Evolutionary conservation across 148 eudicot species (phyloP).

Genomic region (Persicaria tinctoria): DNA sequence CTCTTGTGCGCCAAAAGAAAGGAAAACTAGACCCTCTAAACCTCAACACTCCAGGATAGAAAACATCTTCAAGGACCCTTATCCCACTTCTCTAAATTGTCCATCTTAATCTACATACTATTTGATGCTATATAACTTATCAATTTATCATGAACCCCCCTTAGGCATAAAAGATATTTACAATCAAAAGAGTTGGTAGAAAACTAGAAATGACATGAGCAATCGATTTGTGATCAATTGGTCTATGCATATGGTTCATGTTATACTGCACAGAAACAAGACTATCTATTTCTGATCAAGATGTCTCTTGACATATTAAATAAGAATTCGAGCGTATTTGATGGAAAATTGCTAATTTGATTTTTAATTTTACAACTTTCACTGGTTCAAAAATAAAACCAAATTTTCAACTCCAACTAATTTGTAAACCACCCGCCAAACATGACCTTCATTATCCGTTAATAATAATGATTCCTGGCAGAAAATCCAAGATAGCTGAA

Average conservation of each 20-base stretch:
- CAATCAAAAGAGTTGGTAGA: not conserved
- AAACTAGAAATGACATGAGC: not conserved
- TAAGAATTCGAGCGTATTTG: too few species aligned
- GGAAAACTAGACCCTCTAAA: not conserved
- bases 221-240: not conserved
- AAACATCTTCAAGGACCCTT: not conserved
- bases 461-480: not conserved
- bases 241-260: not conserved
- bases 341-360: too few species aligned
- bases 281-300: not conserved
- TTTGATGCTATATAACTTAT: not conserved
- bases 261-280: not conserved
- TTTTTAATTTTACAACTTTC: too few species aligned
- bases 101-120: not conserved
- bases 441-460: too few species aligned
- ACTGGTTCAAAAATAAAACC: too few species aligned
- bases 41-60: not conserved
- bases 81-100: not conserved
- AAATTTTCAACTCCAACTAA: too few species aligned
- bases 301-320: not conserved
- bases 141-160: not conserved
- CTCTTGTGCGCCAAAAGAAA: not conserved
- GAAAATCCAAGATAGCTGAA: not conserved
- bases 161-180: not conserved
- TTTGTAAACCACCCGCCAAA: too few species aligned